Conservation (phyloP, 306 rosid genomes). For the Inga oerstediana region DNA sequence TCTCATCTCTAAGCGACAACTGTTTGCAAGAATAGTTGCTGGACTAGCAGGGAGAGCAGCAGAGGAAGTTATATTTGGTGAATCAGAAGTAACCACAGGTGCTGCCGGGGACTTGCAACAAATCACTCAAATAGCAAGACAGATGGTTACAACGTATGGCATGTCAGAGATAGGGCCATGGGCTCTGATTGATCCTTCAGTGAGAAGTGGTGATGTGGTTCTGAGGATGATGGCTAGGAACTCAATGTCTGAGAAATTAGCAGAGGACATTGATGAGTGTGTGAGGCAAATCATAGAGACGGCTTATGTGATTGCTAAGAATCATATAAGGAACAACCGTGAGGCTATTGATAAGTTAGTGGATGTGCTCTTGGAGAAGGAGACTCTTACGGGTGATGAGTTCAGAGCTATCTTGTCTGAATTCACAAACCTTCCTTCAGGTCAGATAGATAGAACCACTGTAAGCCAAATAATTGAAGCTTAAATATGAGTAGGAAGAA, state of each 20-base stretch:
- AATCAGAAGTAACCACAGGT: conserved; percentile 76
- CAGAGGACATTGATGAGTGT: conserved; percentile 65
- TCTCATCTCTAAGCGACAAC: conserved; percentile 65
- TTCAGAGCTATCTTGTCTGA: conserved; percentile 70
- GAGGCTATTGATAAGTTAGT: conserved; percentile 68
- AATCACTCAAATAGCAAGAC: conserved; percentile 68
- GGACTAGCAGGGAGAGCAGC: conserved; percentile 83
- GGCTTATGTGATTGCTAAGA: conserved; percentile 69
- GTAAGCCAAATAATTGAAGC: conserved; percentile 52
- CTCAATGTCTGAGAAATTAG: conserved; percentile 74
- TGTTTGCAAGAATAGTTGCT: conserved; percentile 77
- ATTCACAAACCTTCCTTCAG: conserved; percentile 45
- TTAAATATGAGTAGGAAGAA: neutral
- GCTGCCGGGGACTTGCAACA: conserved; percentile 84
- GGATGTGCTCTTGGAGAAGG: conserved; percentile 69
- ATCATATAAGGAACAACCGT: conserved; percentile 59
- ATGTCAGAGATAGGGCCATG: conserved; percentile 90
- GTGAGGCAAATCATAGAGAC: conserved; percentile 45
- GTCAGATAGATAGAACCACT: conserved; percentile 35
- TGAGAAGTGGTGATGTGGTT: conserved; percentile 63
- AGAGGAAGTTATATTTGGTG: conserved; percentile 77
- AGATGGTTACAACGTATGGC: conserved; percentile 80
- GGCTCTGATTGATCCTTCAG: conserved; percentile 60
- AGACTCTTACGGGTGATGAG: conserved; percentile 69
- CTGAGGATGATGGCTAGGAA: conserved; percentile 77